phyloP scores from a whole-genome alignment of 2,329 filamentous ascomycete species.

The Cercospora citrullina region DNA sequence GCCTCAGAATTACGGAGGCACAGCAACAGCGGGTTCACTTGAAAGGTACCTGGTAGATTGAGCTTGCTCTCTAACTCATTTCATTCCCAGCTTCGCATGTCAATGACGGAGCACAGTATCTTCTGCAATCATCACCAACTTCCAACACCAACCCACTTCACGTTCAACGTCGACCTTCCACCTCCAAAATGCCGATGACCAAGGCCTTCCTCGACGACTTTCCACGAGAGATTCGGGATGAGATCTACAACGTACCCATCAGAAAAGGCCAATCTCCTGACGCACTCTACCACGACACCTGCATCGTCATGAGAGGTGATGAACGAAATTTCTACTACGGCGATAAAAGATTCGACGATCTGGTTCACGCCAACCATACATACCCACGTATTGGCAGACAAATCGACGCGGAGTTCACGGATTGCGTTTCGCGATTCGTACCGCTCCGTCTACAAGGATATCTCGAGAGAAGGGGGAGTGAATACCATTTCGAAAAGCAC shows the following conservation, averaged over 20 bases:
- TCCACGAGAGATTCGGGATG: not conserved
- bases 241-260: not conserved
- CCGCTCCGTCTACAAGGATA: not conserved
- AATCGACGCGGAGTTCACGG: not conserved
- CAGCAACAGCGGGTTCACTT: not conserved
- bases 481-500: not conserved
- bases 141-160: not conserved
- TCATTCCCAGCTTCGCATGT: not conserved
- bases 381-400: not conserved
- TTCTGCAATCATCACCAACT: not conserved
- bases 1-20: not conserved
- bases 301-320: not conserved
- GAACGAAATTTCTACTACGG: no score
- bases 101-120: not conserved
- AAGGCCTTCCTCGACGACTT: not conserved
- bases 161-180: not conserved
- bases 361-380: not conserved
- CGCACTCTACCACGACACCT: not conserved
- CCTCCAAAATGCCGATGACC: not conserved
- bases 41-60: not conserved
- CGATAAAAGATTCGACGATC: not conserved
- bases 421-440: not conserved
- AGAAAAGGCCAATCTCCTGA: not conserved
- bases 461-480: not conserved
- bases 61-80: not conserved